phyloP scores from a whole-genome alignment of 225 moss, liverwort and hornwort genomes.

The Lunularia cruciata region DNA sequence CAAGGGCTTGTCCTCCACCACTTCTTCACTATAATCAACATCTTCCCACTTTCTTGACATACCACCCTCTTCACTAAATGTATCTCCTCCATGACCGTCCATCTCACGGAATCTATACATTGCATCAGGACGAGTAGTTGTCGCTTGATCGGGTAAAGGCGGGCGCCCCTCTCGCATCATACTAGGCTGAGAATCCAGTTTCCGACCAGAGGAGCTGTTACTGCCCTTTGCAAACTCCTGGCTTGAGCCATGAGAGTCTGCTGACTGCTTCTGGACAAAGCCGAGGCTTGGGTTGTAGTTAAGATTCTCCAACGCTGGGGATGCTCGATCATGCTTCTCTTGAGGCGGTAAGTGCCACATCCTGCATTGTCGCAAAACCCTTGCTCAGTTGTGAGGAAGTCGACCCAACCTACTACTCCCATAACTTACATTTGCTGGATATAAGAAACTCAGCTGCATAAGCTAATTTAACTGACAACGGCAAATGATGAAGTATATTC shows the following conservation, averaged over 20 bases:
- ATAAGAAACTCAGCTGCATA: no score
- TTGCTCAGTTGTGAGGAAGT: no score
- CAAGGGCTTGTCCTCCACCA: constrained; percentile 9
- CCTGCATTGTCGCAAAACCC: constrained; percentile 5
- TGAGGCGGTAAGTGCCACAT: constrained; percentile 30
- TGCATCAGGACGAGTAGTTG: constrained; percentile 9
- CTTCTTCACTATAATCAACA: constrained; percentile 4
- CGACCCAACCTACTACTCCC: no score
- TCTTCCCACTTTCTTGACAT: constrained; percentile 23
- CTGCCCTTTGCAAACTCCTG: constrained; percentile 17
- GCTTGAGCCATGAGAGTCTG: constrained; percentile 14
- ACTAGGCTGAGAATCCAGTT: constrained; percentile 12
- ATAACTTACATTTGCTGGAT: no score
- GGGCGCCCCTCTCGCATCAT: constrained; percentile 6
- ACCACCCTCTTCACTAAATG: constrained; percentile 4
- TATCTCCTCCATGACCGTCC: neutral
- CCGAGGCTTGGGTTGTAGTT: constrained; percentile 28
- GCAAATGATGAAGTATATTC: no score
- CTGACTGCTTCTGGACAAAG: constrained; percentile 14
- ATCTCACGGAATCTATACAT: neutral
- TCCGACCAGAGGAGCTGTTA: constrained; percentile 12
- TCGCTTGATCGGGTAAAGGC: neutral
- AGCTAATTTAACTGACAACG: no score
- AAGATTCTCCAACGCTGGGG: constrained; percentile 6
- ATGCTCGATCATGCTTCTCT: constrained; percentile 16